Conservation (phyloP, 345 rosid genomes). For the Eucalyptus sp. region DNA sequence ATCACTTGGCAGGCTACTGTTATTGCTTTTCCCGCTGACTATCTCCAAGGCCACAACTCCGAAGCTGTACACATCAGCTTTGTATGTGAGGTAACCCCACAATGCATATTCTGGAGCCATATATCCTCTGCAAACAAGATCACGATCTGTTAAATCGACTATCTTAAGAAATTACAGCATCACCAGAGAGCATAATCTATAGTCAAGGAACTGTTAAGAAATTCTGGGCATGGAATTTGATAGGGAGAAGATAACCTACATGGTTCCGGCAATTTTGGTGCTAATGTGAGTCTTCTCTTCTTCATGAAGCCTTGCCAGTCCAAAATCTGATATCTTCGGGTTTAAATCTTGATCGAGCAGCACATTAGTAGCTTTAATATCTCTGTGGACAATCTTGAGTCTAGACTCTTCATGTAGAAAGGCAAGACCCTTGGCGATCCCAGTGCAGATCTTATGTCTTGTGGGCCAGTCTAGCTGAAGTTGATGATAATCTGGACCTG, state of each 20-base stretch:
- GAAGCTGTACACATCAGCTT: conserved; percentile 31
- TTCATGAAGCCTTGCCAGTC: conserved; percentile 41
- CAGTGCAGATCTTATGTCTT: conserved; percentile 33
- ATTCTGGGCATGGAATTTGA: neutral
- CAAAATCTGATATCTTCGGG: conserved; percentile 60
- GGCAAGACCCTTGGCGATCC: conserved; percentile 51
- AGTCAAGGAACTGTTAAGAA: neutral
- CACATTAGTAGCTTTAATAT: conserved; percentile 49
- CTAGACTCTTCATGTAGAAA: conserved; percentile 53
- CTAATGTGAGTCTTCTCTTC: conserved; percentile 41
- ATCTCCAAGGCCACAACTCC: conserved; percentile 28
- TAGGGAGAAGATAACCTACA: conserved; percentile 18
- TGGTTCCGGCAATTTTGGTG: conserved; percentile 57
- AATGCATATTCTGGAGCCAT: conserved; percentile 38
- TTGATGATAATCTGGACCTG: conserved; percentile 6
- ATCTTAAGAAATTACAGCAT: neutral
- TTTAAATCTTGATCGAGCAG: conserved; percentile 38
- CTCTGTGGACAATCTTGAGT: conserved; percentile 49
- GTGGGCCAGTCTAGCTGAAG: conserved; percentile 31
- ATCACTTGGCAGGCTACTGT: neutral
- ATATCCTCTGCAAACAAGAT: conserved; percentile 16
- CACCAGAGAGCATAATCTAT: neutral
- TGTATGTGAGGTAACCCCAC: conserved; percentile 22
- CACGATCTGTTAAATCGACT: neutral
- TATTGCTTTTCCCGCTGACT: conserved; percentile 14